phyloP scores from a whole-genome alignment of 345 rosid genomes.

The Clarkia xantiana region DNA sequence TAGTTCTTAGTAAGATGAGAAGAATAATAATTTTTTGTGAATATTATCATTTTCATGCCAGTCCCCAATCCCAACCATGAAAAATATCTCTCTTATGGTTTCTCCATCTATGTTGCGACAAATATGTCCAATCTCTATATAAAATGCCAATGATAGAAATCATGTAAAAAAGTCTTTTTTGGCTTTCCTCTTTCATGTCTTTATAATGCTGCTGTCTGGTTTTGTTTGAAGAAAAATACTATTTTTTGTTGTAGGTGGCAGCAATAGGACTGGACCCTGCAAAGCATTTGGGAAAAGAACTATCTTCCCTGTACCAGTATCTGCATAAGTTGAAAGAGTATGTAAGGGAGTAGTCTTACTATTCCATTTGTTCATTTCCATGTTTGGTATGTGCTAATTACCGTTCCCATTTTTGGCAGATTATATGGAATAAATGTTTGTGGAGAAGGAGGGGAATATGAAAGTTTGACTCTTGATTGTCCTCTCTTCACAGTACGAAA shows the following conservation, averaged over 20 bases:
- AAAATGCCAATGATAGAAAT: too few species aligned
- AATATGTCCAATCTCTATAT: too few species aligned
- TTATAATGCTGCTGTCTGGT: background rate
- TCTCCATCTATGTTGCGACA: too few species aligned
- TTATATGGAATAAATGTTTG: conserved; percentile 85
- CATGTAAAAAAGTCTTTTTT: background rate
- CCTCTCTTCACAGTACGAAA: conserved; percentile 70
- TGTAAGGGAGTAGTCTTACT: conserved; percentile 9
- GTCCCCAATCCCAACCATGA: too few species aligned
- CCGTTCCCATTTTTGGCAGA: conserved; percentile 21
- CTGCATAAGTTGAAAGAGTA: conserved; percentile 87
- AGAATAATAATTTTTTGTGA: too few species aligned
- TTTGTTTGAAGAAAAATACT: background rate
- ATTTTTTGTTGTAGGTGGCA: conserved; percentile 45
- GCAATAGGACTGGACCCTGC: conserved; percentile 85
- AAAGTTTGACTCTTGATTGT: conserved; percentile 88
- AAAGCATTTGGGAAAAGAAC: conserved; percentile 83
- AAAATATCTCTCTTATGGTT: too few species aligned
- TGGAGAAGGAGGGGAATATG: conserved; percentile 99
- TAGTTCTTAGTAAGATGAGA: too few species aligned
- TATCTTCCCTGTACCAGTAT: conserved; percentile 48
- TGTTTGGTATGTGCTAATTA: background rate
- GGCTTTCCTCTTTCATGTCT: background rate
- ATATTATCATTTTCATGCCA: too few species aligned
- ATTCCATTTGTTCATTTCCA: background rate